A percentile compares a stretch with the other conserved stretches of the same genome.
These are phyloP conservation scores for Yamadazyma nakazawae DNA, from an alignment of 805 yeast genomes.

Conservation along the genomic window DNA sequence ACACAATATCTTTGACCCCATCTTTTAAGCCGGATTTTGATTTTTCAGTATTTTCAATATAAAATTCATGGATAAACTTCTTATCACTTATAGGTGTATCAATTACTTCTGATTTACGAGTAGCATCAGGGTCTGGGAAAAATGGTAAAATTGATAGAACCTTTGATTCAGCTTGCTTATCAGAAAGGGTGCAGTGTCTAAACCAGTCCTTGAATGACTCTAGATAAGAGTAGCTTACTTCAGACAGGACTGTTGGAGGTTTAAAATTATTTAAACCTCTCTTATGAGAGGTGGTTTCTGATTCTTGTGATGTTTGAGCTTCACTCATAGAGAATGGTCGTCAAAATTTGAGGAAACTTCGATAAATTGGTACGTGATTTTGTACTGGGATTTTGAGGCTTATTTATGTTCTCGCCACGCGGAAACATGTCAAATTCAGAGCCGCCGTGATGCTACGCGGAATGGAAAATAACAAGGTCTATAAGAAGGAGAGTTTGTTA, in stretches of 20 bases:
- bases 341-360: not conserved
- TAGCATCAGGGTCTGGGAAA: constrained; percentile 51
- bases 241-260: not conserved
- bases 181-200: constrained; percentile 24
- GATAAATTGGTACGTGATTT: not conserved
- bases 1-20: constrained; percentile 51
- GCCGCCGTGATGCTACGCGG: not conserved
- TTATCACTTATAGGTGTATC: constrained; percentile 56
- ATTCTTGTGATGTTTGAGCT: not conserved
- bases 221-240: constrained; percentile 2
- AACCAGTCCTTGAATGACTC: constrained; percentile 28
- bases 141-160: constrained; percentile 59
- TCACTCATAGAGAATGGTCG: not conserved
- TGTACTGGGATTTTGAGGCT: not conserved
- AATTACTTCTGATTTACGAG: constrained; percentile 43
- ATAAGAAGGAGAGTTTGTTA: too few species aligned
- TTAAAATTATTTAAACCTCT: constrained; percentile 2
- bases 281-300: not conserved
- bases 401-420: not conserved
- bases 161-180: constrained; percentile 29
- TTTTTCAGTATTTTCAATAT: constrained; percentile 46
- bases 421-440: not conserved
- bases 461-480: too few species aligned
- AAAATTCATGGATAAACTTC: constrained; percentile 73
- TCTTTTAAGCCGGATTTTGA: constrained; percentile 2